A percentile compares a stretch with the other conserved stretches of the same genome.
Evolutionary conservation across 73 alveolate species (phyloP).

Genomic region (Breviolum minutum): DNA sequence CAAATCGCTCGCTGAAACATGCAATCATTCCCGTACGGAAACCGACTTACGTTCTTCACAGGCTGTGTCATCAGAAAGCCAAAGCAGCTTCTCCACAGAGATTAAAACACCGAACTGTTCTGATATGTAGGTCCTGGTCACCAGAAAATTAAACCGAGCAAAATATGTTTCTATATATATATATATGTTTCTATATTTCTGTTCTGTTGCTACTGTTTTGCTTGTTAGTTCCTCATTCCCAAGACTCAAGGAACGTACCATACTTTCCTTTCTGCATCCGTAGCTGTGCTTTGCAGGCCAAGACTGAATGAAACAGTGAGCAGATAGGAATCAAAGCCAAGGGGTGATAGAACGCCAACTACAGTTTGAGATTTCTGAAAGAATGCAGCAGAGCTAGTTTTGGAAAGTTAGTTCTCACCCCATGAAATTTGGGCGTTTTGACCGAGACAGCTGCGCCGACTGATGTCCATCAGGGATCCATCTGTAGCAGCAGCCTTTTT

Average conservation of each 20-base stretch:
- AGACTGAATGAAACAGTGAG: not conserved
- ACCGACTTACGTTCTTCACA: too few species aligned
- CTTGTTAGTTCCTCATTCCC: too few species aligned
- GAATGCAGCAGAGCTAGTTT: not conserved
- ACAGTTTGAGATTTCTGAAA: not conserved
- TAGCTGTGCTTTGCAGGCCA: not conserved
- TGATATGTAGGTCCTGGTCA: too few species aligned
- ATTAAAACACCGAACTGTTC: too few species aligned
- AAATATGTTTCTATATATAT: too few species aligned
- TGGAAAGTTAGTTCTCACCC: not conserved
- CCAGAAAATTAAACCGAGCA: too few species aligned
- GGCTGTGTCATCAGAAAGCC: too few species aligned
- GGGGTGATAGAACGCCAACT: conserved; percentile 6
- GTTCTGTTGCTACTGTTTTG: too few species aligned
- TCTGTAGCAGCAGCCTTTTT: conserved; percentile 18
- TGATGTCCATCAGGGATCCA: conserved; percentile 1
- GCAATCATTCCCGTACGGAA: not conserved
- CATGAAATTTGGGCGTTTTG: conserved; percentile 20
- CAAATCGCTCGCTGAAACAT: not conserved
- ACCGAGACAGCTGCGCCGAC: conserved; percentile 12
- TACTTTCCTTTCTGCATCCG: not conserved
- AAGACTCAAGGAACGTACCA: too few species aligned
- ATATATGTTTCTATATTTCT: too few species aligned
- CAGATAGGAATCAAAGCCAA: not conserved
- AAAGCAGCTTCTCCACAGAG: too few species aligned